Percentiles rank a stretch among this genome's conserved stretches.
Evolutionary conservation across 2,329 filamentous ascomycete species (phyloP).

Genomic region (Ilyonectria robusta): DNA sequence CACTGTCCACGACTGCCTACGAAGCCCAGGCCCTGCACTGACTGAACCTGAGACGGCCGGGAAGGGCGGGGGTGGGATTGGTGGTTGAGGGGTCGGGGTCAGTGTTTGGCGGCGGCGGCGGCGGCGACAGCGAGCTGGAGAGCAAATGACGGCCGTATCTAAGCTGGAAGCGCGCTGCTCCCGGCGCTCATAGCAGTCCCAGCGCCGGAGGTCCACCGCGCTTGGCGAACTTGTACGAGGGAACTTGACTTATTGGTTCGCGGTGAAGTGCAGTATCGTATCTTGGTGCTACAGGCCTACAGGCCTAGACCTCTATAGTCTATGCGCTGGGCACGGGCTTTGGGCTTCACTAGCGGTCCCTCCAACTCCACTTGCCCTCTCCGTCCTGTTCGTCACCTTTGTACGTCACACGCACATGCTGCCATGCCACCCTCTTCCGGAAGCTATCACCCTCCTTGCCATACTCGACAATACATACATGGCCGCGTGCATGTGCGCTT

Average conservation of each 20-base stretch:
- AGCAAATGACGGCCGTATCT: background rate
- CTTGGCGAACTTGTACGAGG: background rate
- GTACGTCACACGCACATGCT: slow-evolving; percentile 2
- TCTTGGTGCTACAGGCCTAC: too few species aligned
- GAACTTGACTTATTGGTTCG: too few species aligned
- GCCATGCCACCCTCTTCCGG: background rate
- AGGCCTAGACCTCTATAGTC: too few species aligned
- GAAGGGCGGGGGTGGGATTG: background rate
- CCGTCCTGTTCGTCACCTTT: slow-evolving; percentile 1
- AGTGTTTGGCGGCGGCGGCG: background rate
- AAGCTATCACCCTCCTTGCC: background rate
- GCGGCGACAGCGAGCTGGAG: background rate
- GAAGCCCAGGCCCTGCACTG: background rate
- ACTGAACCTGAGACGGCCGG: slow-evolving; percentile 7
- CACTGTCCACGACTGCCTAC: background rate
- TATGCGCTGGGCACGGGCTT: background rate
- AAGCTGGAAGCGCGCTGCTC: background rate
- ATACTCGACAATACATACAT: background rate
- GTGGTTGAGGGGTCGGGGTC: background rate
- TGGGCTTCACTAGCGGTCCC: background rate
- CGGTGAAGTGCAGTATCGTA: too few species aligned
- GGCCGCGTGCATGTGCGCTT: slow-evolving; percentile 5
- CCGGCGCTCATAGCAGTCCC: background rate
- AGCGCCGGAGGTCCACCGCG: background rate
- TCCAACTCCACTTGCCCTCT: background rate